phyloP scores from a whole-genome alignment of 495 filamentous ascomycete species.

The Penicillium argentinense region DNA sequence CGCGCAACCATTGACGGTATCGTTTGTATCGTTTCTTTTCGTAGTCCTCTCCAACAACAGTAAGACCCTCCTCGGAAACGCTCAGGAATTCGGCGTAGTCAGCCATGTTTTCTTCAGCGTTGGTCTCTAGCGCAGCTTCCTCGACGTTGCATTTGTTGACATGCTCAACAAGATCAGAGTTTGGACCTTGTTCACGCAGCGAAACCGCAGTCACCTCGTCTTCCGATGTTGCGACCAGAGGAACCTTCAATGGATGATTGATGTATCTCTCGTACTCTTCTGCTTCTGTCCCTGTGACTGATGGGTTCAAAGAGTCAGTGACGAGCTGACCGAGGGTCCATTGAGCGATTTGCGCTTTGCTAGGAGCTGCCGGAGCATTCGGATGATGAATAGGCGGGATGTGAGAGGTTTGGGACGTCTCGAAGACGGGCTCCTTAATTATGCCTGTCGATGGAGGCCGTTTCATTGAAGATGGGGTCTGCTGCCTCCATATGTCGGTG shows the following conservation, averaged over 20 bases:
- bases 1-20: constrained; percentile 89
- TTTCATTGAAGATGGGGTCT: constrained; percentile 34
- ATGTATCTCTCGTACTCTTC: constrained; percentile 92
- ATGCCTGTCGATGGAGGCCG: constrained; percentile 35
- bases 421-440: constrained; percentile 43
- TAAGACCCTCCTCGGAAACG: constrained; percentile 78
- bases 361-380: constrained; percentile 25
- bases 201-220: constrained; percentile 46
- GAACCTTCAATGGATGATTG: constrained; percentile 83
- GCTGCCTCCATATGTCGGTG: constrained; percentile 25
- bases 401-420: constrained; percentile 15
- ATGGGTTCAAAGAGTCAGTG: constrained; percentile 73
- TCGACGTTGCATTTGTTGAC: constrained; percentile 53
- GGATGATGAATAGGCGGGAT: constrained; percentile 28
- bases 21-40: constrained; percentile 93
- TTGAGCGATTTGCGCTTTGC: constrained; percentile 70
- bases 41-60: constrained; percentile 81
- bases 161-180: constrained; percentile 74
- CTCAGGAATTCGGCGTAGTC: constrained; percentile 74
- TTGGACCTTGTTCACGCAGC: constrained; percentile 40
- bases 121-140: constrained; percentile 31
- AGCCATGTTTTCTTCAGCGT: constrained; percentile 66
- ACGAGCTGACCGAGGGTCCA: constrained; percentile 88
- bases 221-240: constrained; percentile 80
- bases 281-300: constrained; percentile 68